Percentiles rank a stretch among this genome's conserved stretches.
These are phyloP conservation scores for Pleurotus eryngii DNA, from an alignment of 768 basidiomycete species.

Conservation along the genomic window DNA sequence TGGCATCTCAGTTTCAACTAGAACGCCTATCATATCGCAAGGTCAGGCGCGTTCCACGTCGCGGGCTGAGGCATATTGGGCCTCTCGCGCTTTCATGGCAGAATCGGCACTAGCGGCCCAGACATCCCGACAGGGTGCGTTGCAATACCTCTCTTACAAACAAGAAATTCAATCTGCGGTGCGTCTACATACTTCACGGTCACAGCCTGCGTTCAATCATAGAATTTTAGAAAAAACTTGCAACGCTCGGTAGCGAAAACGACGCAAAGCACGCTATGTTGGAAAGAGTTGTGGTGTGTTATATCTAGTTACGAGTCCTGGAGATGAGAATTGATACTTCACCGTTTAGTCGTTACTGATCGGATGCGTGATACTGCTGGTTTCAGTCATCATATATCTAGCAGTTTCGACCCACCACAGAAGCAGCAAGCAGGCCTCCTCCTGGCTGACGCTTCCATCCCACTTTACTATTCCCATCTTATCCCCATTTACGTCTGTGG, in stretches of 20 bases:
- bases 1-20: background rate
- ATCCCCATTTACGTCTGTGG: constrained; percentile 78
- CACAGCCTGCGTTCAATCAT: no score
- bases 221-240: no score
- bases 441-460: constrained; percentile 35
- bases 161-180: constrained; percentile 50
- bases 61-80: constrained; percentile 60
- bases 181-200: constrained; percentile 16
- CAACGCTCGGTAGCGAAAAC: constrained; percentile 38
- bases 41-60: constrained; percentile 12
- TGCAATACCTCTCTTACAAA: constrained; percentile 34
- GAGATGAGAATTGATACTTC: background rate
- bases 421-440: constrained; percentile 20
- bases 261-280: constrained; percentile 46
- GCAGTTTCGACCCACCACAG: constrained; percentile 27
- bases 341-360: constrained; percentile 7
- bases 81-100: constrained; percentile 59
- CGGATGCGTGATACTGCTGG: constrained; percentile 27
- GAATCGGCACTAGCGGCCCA: constrained; percentile 56
- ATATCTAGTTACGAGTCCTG: background rate
- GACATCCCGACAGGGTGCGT: constrained; percentile 45
- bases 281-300: constrained; percentile 50
- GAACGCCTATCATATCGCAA: background rate
- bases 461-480: constrained; percentile 79
- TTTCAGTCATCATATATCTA: constrained; percentile 30